phyloP scores from a whole-genome alignment of 1,284 basidiomycete species.

The Cryptococcus neoformans region DNA sequence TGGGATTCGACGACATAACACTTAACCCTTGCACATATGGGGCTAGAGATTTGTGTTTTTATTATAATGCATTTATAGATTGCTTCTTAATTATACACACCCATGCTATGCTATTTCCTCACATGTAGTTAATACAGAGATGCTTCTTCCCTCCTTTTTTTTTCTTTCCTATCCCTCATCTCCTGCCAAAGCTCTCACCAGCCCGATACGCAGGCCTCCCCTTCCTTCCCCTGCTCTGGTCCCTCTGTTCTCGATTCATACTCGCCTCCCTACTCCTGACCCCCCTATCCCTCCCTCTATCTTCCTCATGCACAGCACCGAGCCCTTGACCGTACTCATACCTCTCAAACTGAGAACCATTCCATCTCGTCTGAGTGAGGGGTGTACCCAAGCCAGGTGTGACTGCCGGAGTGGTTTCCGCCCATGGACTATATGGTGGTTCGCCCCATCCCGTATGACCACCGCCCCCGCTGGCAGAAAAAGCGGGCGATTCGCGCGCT shows the following conservation, averaged over 20 bases:
- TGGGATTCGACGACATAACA: no score
- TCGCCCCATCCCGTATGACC: slow-evolving; percentile 1
- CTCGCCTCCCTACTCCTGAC: neutral
- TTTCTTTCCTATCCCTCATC: no score
- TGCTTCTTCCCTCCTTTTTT: no score
- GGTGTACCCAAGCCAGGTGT: neutral
- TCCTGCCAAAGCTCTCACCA: no score
- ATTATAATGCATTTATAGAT: no score
- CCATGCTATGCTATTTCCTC: no score
- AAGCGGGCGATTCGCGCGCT: slow-evolving; percentile 1
- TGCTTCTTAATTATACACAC: no score
- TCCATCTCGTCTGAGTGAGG: neutral
- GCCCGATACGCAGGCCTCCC: neutral
- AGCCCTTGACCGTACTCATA: slow-evolving; percentile 14
- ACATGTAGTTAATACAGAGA: no score
- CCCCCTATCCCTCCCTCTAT: slow-evolving; percentile 1
- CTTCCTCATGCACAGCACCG: slow-evolving; percentile 15
- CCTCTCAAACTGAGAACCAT: neutral
- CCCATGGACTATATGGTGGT: neutral
- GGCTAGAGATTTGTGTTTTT: no score
- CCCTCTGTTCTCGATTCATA: neutral
- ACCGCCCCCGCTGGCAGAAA: slow-evolving; percentile 1
- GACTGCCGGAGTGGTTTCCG: neutral
- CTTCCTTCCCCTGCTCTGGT: neutral
- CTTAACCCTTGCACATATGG: no score